Evolutionary conservation across 371 early-diverging fungal species (phyloP).

Genomic region (Apophysomyces trapeziformis): DNA sequence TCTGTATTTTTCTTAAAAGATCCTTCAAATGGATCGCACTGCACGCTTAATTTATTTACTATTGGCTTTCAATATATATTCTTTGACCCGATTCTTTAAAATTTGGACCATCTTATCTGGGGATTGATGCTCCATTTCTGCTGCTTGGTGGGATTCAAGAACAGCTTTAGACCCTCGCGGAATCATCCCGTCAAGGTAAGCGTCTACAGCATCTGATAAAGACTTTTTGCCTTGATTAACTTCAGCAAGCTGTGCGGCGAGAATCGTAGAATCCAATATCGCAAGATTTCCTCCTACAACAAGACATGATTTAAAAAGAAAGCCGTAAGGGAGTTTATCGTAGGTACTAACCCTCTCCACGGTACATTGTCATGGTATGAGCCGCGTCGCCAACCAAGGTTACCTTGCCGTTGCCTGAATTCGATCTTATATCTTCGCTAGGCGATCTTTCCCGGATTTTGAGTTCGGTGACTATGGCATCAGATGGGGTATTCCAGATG

Average conservation of each 20-base stretch:
- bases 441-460: conserved; percentile 25
- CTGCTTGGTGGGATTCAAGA: conserved; percentile 10
- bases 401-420: conserved; percentile 7
- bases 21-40: too few relatives aligned
- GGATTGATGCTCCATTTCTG: conserved; percentile 7
- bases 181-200: conserved; percentile 19
- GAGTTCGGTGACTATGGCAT: neutral
- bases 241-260: neutral
- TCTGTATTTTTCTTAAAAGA: too few relatives aligned
- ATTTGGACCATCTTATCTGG: neutral
- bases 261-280: conserved; percentile 16
- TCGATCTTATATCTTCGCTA: neutral
- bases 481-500: conserved; percentile 1
- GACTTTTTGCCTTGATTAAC: conserved; percentile 4
- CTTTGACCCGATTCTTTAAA: too few relatives aligned
- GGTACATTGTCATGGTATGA: conserved; percentile 26
- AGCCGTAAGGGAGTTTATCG: neutral
- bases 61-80: too few relatives aligned
- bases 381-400: conserved; percentile 28
- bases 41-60: too few relatives aligned
- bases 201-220: conserved; percentile 6
- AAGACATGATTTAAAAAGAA: neutral
- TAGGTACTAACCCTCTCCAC: conserved; percentile 25
- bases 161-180: conserved; percentile 10
- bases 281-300: conserved; percentile 21